Conservation (phyloP, 176 grass and related monocot genomes). For the Elaeis guineensis region DNA sequence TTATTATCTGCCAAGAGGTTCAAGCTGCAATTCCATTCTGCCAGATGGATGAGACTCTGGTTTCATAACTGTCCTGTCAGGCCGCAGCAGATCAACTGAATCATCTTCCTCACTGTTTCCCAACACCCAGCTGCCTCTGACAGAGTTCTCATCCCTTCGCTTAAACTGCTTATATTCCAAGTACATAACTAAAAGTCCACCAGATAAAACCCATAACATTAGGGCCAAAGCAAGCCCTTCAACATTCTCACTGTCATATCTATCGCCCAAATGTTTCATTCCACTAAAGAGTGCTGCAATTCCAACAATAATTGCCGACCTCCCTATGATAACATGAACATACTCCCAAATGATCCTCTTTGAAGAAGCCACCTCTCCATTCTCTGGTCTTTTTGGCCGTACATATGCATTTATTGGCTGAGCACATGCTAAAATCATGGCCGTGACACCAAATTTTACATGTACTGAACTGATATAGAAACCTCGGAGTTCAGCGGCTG, state of each 20-base stretch:
- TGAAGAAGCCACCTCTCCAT: constrained; percentile 22
- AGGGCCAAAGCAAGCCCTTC: constrained; percentile 75
- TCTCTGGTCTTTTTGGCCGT: constrained; percentile 35
- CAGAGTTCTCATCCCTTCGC: constrained; percentile 27
- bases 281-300: constrained; percentile 50
- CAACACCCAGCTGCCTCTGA: constrained; percentile 40
- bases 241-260: constrained; percentile 59
- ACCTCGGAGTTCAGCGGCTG: constrained; percentile 64
- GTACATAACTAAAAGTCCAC: constrained; percentile 34
- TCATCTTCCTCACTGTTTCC: constrained; percentile 65
- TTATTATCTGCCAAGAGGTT: constrained; percentile 51
- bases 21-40: constrained; percentile 61
- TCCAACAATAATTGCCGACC: constrained; percentile 47
- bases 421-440: constrained; percentile 31
- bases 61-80: constrained; percentile 29
- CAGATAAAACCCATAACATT: constrained; percentile 49
- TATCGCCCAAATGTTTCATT: constrained; percentile 70
- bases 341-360: constrained; percentile 61
- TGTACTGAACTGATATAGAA: constrained; percentile 56
- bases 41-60: constrained; percentile 35
- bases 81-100: constrained; percentile 51
- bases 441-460: constrained; percentile 53
- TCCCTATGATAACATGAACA: constrained; percentile 53
- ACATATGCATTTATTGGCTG: constrained; percentile 78
- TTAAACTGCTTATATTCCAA: constrained; percentile 48